phyloP scores from a whole-genome alignment of 495 filamentous ascomycete genomes.

The Hyaloscypha bicolor region DNA sequence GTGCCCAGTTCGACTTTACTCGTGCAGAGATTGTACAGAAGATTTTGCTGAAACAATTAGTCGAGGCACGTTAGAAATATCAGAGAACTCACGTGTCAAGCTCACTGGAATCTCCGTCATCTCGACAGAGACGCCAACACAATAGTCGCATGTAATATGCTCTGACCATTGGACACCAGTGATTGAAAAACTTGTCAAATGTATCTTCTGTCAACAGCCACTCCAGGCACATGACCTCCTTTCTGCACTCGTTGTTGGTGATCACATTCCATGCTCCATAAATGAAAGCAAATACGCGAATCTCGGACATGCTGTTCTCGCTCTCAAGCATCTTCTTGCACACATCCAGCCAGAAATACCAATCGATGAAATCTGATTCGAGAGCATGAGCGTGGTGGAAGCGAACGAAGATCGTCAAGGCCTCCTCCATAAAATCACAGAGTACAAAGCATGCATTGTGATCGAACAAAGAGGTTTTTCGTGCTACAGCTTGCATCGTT shows the following conservation, averaged over 20 bases:
- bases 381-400: conserved; percentile 37
- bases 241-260: conserved; percentile 64
- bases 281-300: conserved; percentile 84
- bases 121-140: conserved; percentile 89
- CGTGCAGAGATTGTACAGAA: conserved; percentile 69
- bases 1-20: conserved; percentile 73
- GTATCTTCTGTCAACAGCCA: conserved; percentile 79
- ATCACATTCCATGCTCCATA: conserved; percentile 82
- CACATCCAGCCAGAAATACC: conserved; percentile 88
- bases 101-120: conserved; percentile 65
- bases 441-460: conserved; percentile 89
- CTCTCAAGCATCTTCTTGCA: conserved; percentile 82
- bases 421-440: conserved; percentile 90
- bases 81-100: conserved; percentile 60
- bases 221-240: conserved; percentile 70
- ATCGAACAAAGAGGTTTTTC: conserved; percentile 79
- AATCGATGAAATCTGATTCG: conserved; percentile 58
- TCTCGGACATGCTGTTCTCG: conserved; percentile 92
- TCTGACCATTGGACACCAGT: conserved; percentile 98
- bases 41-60: conserved; percentile 50
- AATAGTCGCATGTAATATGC: conserved; percentile 93
- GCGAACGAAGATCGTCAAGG: conserved; percentile 51
- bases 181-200: conserved; percentile 86
- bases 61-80: neutral
- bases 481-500: conserved; percentile 71